These are phyloP conservation scores for Corniculantispora saksenae DNA, from an alignment of 2,329 filamentous ascomycete genomes.

Conservation along the genomic window DNA sequence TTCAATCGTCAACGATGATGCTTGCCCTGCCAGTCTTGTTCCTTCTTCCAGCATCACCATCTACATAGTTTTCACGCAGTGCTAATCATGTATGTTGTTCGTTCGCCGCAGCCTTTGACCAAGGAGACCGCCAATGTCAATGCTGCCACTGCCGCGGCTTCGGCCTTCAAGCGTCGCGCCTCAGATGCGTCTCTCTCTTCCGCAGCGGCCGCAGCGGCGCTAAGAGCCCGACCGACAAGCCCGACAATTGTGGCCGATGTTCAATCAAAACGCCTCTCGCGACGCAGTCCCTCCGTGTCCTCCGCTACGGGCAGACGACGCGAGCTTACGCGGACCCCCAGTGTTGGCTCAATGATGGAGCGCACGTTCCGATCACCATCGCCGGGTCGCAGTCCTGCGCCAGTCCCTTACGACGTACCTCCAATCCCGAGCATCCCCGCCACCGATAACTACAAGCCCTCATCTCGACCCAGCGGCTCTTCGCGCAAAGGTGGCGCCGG, in stretches of 20 bases:
- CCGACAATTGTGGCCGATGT: slow-evolving; percentile 80
- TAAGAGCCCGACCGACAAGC: slow-evolving; percentile 74
- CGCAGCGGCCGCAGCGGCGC: slow-evolving; percentile 81
- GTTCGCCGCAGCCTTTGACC: slow-evolving; percentile 57
- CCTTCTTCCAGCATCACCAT: not conserved
- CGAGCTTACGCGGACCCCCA: slow-evolving; percentile 64
- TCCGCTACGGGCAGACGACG: slow-evolving; percentile 58
- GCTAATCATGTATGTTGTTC: slow-evolving; percentile 28
- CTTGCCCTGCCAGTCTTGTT: not conserved
- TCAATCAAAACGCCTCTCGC: slow-evolving; percentile 81
- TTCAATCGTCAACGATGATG: not conserved
- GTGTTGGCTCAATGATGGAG: slow-evolving; percentile 82
- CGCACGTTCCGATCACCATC: slow-evolving; percentile 83
- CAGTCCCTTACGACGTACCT: slow-evolving; percentile 54
- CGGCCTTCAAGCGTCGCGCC: slow-evolving; percentile 73
- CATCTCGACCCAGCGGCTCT: slow-evolving; percentile 25
- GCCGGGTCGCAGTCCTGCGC: slow-evolving; percentile 48
- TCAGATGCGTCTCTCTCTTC: slow-evolving; percentile 69
- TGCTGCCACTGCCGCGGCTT: slow-evolving; percentile 77
- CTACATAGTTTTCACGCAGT: not conserved
- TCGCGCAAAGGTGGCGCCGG: slow-evolving; percentile 36
- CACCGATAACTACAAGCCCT: slow-evolving; percentile 34
- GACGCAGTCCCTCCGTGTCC: slow-evolving; percentile 71
- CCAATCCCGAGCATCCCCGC: slow-evolving; percentile 75
- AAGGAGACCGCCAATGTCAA: slow-evolving; percentile 67